Conservation (phyloP, 225 moss, liverwort and hornwort genomes). For the Physcomitrium patens region DNA sequence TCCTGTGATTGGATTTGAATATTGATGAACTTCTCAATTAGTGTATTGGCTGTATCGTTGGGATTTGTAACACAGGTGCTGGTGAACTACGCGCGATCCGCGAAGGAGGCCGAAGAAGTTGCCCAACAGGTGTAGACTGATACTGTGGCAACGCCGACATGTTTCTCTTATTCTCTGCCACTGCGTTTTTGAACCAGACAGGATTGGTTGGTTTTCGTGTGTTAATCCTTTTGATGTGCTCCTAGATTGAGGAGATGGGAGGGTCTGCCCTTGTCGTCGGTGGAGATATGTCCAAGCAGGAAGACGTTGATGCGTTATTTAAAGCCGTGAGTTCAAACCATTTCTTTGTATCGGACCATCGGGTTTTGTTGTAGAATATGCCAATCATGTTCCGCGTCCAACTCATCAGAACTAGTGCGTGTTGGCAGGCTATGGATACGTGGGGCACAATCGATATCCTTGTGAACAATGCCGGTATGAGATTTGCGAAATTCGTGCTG, state of each 20-base stretch:
- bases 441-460: slow-evolving; percentile 91
- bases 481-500: slow-evolving; percentile 4
- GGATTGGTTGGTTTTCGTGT: background rate
- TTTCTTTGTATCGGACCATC: background rate
- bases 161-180: background rate
- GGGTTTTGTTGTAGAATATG: slow-evolving; percentile 38
- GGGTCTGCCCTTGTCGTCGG: too few relatives aligned
- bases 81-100: slow-evolving; percentile 65
- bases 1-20: background rate
- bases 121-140: slow-evolving; percentile 44
- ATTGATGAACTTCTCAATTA: background rate
- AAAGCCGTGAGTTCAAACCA: too few relatives aligned
- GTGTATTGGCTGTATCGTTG: background rate
- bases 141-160: background rate
- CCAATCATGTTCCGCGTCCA: slow-evolving; percentile 4
- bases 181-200: background rate
- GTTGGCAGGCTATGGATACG: slow-evolving; percentile 79
- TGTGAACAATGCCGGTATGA: slow-evolving; percentile 89
- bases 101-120: slow-evolving; percentile 61
- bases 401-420: slow-evolving; percentile 36
- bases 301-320: too few relatives aligned
- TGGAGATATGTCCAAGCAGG: too few relatives aligned
- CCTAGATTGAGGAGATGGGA: too few relatives aligned
- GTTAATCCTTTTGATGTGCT: too few relatives aligned
- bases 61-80: slow-evolving; percentile 42